Percentiles rank a stretch among this genome's conserved stretches.
These are phyloP conservation scores for Leccinellum albellum DNA, from an alignment of 768 basidiomycete genomes.

Conservation along the genomic window DNA sequence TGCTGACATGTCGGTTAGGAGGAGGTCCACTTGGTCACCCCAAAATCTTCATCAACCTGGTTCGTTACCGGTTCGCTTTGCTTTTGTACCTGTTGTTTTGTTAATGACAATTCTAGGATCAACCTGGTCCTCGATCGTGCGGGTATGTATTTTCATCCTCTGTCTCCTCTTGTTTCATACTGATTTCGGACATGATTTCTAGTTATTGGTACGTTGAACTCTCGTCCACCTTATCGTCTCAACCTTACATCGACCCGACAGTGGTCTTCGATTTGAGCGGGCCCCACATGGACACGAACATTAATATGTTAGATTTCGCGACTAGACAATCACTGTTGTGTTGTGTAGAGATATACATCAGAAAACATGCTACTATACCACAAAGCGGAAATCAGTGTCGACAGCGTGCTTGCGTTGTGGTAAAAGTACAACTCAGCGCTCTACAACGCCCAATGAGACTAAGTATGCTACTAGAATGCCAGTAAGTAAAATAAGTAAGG, in stretches of 20 bases:
- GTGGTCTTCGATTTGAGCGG: slow-evolving; percentile 89
- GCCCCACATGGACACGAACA: slow-evolving; percentile 60
- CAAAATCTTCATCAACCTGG: slow-evolving; percentile 94
- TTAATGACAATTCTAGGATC: slow-evolving; percentile 53
- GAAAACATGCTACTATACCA: slow-evolving; percentile 6
- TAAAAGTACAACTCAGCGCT: slow-evolving; percentile 33
- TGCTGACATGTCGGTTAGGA: slow-evolving; percentile 47
- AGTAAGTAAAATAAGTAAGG: slow-evolving; percentile 30
- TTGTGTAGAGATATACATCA: slow-evolving; percentile 13
- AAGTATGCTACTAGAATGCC: slow-evolving; percentile 33
- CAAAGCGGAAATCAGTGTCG: slow-evolving; percentile 8
- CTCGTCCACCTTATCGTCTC: not conserved
- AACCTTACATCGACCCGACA: slow-evolving; percentile 29
- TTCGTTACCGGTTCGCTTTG: slow-evolving; percentile 36
- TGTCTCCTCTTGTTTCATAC: not conserved
- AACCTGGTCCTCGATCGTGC: slow-evolving; percentile 82
- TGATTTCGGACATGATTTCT: slow-evolving; percentile 13
- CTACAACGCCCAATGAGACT: slow-evolving; percentile 28
- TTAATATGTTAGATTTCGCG: slow-evolving; percentile 10
- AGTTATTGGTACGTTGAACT: slow-evolving; percentile 45
- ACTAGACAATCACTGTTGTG: not conserved
- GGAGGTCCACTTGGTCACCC: slow-evolving; percentile 95
- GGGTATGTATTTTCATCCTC: slow-evolving; percentile 57
- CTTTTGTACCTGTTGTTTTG: not conserved
- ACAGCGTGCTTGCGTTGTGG: slow-evolving; percentile 14